Conservation (phyloP, 1,284 basidiomycete species). For the Cryptococcus neoformans region DNA sequence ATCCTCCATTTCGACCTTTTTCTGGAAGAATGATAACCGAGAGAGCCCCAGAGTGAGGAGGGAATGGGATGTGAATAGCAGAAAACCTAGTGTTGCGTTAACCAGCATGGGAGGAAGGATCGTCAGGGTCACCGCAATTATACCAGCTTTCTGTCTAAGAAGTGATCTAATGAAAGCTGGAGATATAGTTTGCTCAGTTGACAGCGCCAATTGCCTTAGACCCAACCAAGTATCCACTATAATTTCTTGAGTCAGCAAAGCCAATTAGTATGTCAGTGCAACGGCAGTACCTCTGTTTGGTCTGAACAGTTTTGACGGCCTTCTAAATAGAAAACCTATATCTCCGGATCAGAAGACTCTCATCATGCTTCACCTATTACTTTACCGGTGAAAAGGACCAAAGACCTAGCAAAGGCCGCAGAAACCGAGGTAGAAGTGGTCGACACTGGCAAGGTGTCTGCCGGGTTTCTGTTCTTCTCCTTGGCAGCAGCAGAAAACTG, state of each 20-base stretch:
- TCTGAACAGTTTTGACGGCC: slow-evolving; percentile 47
- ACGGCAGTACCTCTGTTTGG: slow-evolving; percentile 40
- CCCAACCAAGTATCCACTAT: slow-evolving; percentile 48
- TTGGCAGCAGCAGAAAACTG: slow-evolving; percentile 5
- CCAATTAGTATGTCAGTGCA: not conserved
- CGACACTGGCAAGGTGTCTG: slow-evolving; percentile 20
- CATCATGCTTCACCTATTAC: too few species aligned
- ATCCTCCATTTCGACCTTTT: not conserved
- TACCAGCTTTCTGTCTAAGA: slow-evolving; percentile 26
- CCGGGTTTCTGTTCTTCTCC: slow-evolving; percentile 1
- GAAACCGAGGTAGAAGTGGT: slow-evolving; percentile 33
- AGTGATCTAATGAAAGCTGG: slow-evolving; percentile 42
- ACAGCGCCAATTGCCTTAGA: slow-evolving; percentile 42
- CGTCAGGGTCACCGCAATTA: slow-evolving; percentile 28
- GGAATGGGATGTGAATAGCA: slow-evolving; percentile 48
- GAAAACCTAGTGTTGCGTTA: slow-evolving; percentile 46
- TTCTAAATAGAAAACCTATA: slow-evolving; percentile 44
- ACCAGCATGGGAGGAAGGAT: slow-evolving; percentile 45
- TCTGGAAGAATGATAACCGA: slow-evolving; percentile 39
- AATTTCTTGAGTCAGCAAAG: not conserved
- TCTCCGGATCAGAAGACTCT: not conserved
- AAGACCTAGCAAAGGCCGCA: slow-evolving; percentile 42
- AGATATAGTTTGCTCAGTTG: slow-evolving; percentile 44
- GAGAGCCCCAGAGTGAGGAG: slow-evolving; percentile 43
- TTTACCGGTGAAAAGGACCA: slow-evolving; percentile 45